A percentile compares a stretch with the other conserved stretches of the same genome.
phyloP scores from a whole-genome alignment of 164 flowering plant species.

The Tetracentron sinense region DNA sequence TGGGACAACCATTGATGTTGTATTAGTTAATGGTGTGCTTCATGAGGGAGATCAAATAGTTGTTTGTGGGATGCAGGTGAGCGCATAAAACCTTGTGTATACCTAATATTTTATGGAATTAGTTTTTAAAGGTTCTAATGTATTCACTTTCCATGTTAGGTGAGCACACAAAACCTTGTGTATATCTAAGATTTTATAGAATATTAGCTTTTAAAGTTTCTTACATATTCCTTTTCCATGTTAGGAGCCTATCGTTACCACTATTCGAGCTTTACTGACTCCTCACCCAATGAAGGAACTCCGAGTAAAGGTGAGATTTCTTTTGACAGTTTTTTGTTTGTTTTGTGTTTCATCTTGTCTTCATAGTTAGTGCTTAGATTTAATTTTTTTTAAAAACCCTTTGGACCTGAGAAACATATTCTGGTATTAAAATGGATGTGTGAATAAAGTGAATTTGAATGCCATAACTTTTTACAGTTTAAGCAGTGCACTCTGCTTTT shows the following conservation, averaged over 20 bases:
- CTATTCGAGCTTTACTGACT: constrained; percentile 85
- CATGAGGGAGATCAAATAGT: constrained; percentile 98
- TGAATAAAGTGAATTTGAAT: no score
- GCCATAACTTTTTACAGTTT: no score
- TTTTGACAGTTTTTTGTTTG: neutral
- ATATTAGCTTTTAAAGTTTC: neutral
- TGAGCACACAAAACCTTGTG: constrained; percentile 12
- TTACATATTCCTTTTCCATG: constrained; percentile 9
- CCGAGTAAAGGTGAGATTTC: constrained; percentile 69
- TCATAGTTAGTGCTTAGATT: neutral
- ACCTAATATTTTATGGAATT: neutral
- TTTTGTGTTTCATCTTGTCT: neutral
- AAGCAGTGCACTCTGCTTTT: no score
- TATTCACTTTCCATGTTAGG: constrained; percentile 40
- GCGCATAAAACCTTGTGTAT: constrained; percentile 10
- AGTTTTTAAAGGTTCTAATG: neutral
- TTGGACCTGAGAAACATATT: neutral
- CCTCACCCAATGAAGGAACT: constrained; percentile 99
- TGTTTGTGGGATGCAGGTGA: constrained; percentile 96
- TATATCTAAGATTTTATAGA: neutral
- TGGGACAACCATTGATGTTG: constrained; percentile 98
- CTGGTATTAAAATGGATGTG: no score
- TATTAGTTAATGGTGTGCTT: constrained; percentile 91
- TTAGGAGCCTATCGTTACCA: constrained; percentile 93
- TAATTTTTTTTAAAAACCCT: neutral